Base-by-base conservation (phyloP, 306 rosid genomes). In the Malus asiatica region DNA sequence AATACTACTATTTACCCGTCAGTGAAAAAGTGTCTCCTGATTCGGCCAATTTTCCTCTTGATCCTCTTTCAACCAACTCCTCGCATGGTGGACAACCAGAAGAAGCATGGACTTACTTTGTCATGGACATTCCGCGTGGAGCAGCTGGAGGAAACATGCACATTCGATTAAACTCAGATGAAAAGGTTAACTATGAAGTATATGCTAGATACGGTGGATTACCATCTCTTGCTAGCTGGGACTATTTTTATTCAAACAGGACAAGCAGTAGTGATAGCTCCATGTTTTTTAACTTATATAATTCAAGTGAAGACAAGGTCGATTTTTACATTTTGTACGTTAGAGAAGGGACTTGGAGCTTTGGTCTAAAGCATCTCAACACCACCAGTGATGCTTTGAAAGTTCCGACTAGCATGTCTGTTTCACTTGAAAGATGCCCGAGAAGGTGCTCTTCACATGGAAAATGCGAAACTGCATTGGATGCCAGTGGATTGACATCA, bases 291-390 rank as follows among this genome's bases (percentile, higher is more conserved):
- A 84, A 84, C 87, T 77, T 86, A 64, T 89, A 84, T 77, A 87
- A 88, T 82, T 89, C 99, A 33, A 96, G 87, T 27, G 87, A 87
- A 35, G 82, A 84, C 48, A 85, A 81, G 63, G 58, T 92, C 27
- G 97, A 96, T 66, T 92, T 96, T 81, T 84, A 90, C 82, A 75
- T 96, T 72, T 81, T 96, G 79, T 96, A 91, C 60, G 84, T 87
- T 58, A 87, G 89, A 86, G 98, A 96, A 90, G 99, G 99, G 76
- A 89, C 93, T 66, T 96, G 99, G 99, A 85, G 84, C 84, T 84
- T 96, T 63, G 99, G 98, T 72, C 79, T 96, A 66, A 90, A 90
- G 75, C 88, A 72, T 81, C 80, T 78, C 68, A 83, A 83, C 67
- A 77, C 79, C 67, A 82, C 77, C 72, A 68, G 52, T 74, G 76